These are phyloP conservation scores for Xerocomus minutiporus DNA, from an alignment of 1,284 basidiomycete species.

Conservation along the genomic window DNA sequence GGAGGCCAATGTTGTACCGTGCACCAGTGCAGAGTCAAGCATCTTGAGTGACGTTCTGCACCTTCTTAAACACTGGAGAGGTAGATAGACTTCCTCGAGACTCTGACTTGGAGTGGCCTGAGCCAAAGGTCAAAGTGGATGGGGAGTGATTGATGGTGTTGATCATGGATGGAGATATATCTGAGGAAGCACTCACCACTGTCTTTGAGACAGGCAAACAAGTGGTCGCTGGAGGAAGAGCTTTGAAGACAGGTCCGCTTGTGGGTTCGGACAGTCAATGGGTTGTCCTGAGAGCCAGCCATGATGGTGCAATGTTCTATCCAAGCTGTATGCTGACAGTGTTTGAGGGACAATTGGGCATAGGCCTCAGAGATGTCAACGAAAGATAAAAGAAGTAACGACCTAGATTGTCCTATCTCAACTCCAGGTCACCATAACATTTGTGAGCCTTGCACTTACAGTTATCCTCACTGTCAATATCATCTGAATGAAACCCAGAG, in stretches of 20 bases:
- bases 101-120: slow-evolving; percentile 30
- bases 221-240: slow-evolving; percentile 47
- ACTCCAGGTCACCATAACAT: no score
- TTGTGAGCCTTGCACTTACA: no score
- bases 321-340: slow-evolving; percentile 37
- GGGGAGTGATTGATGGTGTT: slow-evolving; percentile 33
- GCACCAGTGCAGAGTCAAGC: slow-evolving; percentile 65
- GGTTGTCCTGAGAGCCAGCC: slow-evolving; percentile 5
- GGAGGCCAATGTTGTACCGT: slow-evolving; percentile 54
- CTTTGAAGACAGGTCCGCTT: slow-evolving; percentile 57
- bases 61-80: slow-evolving; percentile 50
- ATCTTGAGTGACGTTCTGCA: slow-evolving; percentile 53
- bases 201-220: slow-evolving; percentile 20
- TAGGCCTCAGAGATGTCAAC: slow-evolving; percentile 56
- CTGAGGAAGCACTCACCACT: slow-evolving; percentile 2
- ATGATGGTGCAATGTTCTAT: slow-evolving; percentile 63
- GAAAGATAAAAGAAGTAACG: slow-evolving; percentile 26
- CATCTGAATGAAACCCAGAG: no score
- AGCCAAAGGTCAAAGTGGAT: slow-evolving; percentile 49
- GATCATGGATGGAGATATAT: slow-evolving; percentile 13
- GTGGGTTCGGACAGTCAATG: slow-evolving; percentile 36
- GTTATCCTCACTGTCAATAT: no score
- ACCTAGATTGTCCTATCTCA: no score
- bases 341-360: slow-evolving; percentile 40
- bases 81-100: slow-evolving; percentile 32